Evolutionary conservation across 1,284 basidiomycete species (phyloP).

Genomic region (Schizophyllum commune): DNA sequence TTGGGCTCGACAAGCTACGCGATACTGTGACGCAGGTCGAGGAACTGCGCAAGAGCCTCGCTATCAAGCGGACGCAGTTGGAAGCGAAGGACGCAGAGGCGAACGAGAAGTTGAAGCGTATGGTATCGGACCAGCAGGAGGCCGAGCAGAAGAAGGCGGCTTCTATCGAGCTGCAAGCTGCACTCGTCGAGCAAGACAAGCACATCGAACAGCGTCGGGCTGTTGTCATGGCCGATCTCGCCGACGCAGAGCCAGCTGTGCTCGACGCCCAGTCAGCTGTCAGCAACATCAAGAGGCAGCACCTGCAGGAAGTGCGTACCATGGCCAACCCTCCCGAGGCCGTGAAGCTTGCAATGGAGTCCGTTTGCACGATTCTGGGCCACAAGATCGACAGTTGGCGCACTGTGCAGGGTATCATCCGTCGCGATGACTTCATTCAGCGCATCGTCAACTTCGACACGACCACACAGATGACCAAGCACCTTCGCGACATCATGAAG

Average conservation of each 20-base stretch:
- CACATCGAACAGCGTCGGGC: slow-evolving; percentile 83
- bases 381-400: slow-evolving; percentile 98
- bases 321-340: slow-evolving; percentile 99
- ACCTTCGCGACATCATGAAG: slow-evolving; percentile 88
- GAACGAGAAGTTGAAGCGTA: slow-evolving; percentile 94
- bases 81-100: slow-evolving; percentile 92
- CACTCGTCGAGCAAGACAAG: slow-evolving; percentile 86
- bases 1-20: slow-evolving; percentile 94
- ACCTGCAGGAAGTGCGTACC: slow-evolving; percentile 94
- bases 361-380: slow-evolving; percentile 95
- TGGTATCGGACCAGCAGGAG: slow-evolving; percentile 98
- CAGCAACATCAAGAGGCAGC: slow-evolving; percentile 95
- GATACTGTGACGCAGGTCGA: slow-evolving; percentile 96
- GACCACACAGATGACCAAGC: slow-evolving; percentile 81
- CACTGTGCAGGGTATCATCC: slow-evolving; percentile 92
- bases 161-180: slow-evolving; percentile 93
- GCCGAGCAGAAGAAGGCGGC: slow-evolving; percentile 97
- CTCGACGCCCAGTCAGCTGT: slow-evolving; percentile 93
- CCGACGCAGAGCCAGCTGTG: slow-evolving; percentile 97
- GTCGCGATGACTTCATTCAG: slow-evolving; percentile 96
- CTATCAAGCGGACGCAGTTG: slow-evolving; percentile 89
- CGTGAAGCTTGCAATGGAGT: slow-evolving; percentile 98
- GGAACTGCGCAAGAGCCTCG: slow-evolving; percentile 91
- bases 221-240: slow-evolving; percentile 92
- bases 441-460: slow-evolving; percentile 98